A percentile compares a stretch with the other conserved stretches of the same genome.
phyloP scores from a whole-genome alignment of 345 rosid species.

The Abelmoschus esculentus region DNA sequence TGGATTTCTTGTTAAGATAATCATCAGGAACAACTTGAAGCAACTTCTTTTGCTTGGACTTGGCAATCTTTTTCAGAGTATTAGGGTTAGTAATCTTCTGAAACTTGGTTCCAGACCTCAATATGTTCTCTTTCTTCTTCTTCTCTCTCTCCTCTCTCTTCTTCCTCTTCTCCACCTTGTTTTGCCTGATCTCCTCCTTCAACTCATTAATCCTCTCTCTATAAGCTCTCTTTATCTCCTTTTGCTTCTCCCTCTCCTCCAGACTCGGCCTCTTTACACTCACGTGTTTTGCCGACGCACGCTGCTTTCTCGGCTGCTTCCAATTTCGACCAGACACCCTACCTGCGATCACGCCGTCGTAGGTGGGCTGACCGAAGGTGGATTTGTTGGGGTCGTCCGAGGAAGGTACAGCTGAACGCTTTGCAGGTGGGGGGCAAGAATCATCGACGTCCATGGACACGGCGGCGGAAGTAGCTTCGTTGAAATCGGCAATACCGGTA shows the following conservation, averaged over 20 bases:
- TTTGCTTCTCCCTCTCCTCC: constrained; percentile 64
- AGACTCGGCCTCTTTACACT: constrained; percentile 38
- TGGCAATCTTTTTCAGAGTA: too few species aligned
- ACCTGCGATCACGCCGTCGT: constrained; percentile 94
- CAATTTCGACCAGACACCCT: constrained; percentile 72
- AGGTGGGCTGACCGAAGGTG: constrained; percentile 45
- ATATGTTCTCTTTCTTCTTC: too few species aligned
- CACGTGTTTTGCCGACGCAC: constrained; percentile 67
- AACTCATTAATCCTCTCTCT: background rate
- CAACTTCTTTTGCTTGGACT: too few species aligned
- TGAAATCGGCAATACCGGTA: constrained; percentile 1
- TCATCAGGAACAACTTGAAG: too few species aligned
- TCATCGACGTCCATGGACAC: constrained; percentile 57
- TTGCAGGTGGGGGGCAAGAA: constrained; percentile 42
- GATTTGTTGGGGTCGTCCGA: constrained; percentile 66
- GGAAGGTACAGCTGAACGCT: constrained; percentile 74
- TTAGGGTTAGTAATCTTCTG: too few species aligned
- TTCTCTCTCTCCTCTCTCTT: too few species aligned
- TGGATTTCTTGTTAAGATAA: too few species aligned
- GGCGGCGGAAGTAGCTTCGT: background rate
- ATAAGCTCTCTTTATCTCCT: constrained; percentile 72
- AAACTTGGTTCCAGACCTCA: too few species aligned
- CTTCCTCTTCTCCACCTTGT: too few species aligned
- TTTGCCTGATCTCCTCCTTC: too few species aligned
- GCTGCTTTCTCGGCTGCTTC: constrained; percentile 62